Evolutionary conservation across 2,329 filamentous ascomycete species (phyloP), one percentile per base, ranked within the genome.

Genomic region (Clonostachys sp.): DNA sequence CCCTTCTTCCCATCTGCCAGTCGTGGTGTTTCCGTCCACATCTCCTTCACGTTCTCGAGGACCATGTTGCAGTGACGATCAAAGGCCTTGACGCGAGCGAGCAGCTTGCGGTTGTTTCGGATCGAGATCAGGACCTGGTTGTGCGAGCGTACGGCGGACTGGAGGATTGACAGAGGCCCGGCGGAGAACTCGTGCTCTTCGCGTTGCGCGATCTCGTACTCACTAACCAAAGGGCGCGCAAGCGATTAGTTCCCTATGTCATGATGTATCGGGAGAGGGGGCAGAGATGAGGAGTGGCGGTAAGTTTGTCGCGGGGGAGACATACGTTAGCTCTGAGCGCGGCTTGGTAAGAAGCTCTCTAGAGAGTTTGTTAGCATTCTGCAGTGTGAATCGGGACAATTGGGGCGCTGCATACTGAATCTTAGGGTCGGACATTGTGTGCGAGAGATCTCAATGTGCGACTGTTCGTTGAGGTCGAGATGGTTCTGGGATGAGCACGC

Each of bases 51-150:
- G 58, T 96, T 96, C 76, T 96, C 91, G 43, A 96, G 77, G 5
- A 96, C 89, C 94, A 99, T 97, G 74, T 99, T 99, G 81, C 91
- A 97, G 72, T 99, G 94, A 51, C 94, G 81, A 72, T 99, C 94
- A 67, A 99, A 99, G 7, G 94, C 94, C 78, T 99, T 99, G 63
- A 99, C 92, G 54, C 94, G 87, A 45, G 92, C 94, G 47, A 99
- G 85, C 43, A 99, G 80, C 78, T 99, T 99, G 71, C 92, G 88
- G 77, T 97, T 97, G 81, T 96, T 96, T 56, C 94, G 91, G 73
- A 92, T 92, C 47, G 90, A 96, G 64, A 99, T 96, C 55, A 99
- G 83, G 53, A 99, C 92, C 73, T 97, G 94, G 41, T 87, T 89
- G 75, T 96, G 92, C 55, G 87, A 89, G 66, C 91, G 89, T 49